Conservation (phyloP, 176 grass and related monocot species). For the Sorghum bicolor region Sorghum_bicolor_NCBIv3 NC_012871.2:6740501-6741000, state of each 20-base stretch:
- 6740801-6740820: not conserved
- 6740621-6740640: too few species aligned
- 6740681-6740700: not conserved
- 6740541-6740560: not conserved
- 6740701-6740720: not conserved
- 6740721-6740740: not conserved
- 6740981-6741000: not conserved
- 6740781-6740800: not conserved
- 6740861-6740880: not conserved
- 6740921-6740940: not conserved
- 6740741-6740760: not conserved
- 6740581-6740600: too few species aligned
- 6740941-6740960: not conserved
- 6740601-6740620: too few species aligned
- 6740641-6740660: too few species aligned
- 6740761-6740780: not conserved
- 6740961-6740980: not conserved
- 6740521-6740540: not conserved
- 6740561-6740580: not conserved
- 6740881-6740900: not conserved
- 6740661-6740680: not conserved
- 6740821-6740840: not conserved
- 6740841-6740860: not conserved
- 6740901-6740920: not conserved
- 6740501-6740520: not conserved